A percentile compares a stretch with the other conserved stretches of the same genome.
Conservation (phyloP, 306 rosid genomes). For the Begonia loranthoides region DNA sequence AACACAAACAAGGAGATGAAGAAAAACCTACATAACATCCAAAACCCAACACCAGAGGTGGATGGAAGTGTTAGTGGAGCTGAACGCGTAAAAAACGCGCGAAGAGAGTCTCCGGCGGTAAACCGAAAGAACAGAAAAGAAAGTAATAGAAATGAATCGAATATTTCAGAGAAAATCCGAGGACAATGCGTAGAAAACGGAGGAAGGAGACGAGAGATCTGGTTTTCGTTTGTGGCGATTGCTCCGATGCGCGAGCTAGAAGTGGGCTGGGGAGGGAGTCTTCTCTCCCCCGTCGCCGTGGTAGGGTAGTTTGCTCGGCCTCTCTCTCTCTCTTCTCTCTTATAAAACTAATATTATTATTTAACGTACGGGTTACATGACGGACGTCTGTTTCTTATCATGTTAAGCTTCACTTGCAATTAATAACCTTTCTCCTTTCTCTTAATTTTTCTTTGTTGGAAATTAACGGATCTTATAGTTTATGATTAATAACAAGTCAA, state of each 20-base stretch:
- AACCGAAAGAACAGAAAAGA: slow-evolving; percentile 1
- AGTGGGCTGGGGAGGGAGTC: neutral
- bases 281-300: neutral
- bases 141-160: neutral
- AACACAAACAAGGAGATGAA: neutral
- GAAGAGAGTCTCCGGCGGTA: no score
- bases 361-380: no score
- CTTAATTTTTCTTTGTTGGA: no score
- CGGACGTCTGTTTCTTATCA: neutral
- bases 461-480: no score
- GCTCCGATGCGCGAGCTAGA: slow-evolving; percentile 6
- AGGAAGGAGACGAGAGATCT: slow-evolving; percentile 1
- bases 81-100: no score
- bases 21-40: no score
- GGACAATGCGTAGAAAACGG: neutral
- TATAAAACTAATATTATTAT: no score
- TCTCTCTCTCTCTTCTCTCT: no score
- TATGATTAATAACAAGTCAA: no score
- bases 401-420: neutral
- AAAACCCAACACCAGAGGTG: no score
- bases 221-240: slow-evolving; percentile 3
- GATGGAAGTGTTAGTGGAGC: no score
- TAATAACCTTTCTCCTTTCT: no score
- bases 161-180: neutral
- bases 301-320: neutral